Evolutionary conservation across 2,329 filamentous ascomycete species (phyloP), one percentile per base, ranked within the genome.

Genomic region (Chaetothyriales sp.): DNA sequence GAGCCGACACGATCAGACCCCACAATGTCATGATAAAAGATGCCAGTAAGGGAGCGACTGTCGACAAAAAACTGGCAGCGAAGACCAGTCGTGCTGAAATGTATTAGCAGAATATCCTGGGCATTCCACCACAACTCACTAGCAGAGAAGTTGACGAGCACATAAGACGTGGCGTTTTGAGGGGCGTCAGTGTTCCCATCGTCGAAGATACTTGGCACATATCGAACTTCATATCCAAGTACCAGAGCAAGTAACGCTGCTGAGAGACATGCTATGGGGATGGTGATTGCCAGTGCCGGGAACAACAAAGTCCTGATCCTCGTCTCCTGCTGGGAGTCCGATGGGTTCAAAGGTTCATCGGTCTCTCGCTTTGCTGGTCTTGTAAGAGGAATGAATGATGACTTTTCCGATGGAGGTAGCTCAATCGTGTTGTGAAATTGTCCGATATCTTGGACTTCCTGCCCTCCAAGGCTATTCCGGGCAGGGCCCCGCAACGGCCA

Each of bases 121-220:
- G 9, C 18, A 28, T 20, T 28, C 44, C 10, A 18, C 10, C 28
- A 33, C n/a, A 18, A 47, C 46, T 25, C 29, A 47, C 46, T 60
- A 9, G 58, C 58, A 20, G 58, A 59, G 37, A 58, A 59, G 45
- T 59, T 53, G 46, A 60, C 58, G 19, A 59, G 52, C 5, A 60
- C 51, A n/a, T 51, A 46, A n/a, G 56, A 54, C 15, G 51, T 49
- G 47, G 50, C 47, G 18, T 57, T 43, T 19, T 47, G 40, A 45
- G 55, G 47, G 15, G 45, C 43, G 10, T 51, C 28, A 4, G 51
- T 46, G n/a, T 51, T 54, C 18, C 51, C 50, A 29, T 55, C 33
- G 1, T 40, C 44, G 33, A 56, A 55, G 2, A 55, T 28, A 40
- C 52, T 55, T 25, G 45, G 43, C 20, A 57, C 52, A 25, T 54